phyloP scores from a whole-genome alignment of 805 yeast genomes.

The Metschnikowia gruessii region DNA sequence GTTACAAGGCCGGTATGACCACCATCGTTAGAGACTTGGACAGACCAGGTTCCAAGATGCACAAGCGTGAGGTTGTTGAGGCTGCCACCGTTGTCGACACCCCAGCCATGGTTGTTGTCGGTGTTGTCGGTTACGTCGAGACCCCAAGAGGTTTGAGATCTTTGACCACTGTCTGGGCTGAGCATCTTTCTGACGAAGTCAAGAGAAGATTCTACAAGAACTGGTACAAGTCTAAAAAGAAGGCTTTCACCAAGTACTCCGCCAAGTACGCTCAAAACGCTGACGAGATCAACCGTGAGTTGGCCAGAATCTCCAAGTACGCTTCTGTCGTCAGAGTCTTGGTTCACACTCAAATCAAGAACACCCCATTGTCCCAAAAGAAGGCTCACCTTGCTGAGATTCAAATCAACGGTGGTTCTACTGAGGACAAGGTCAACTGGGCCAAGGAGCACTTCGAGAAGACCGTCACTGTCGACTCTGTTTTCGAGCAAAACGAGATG shows the following conservation, averaged over 20 bases:
- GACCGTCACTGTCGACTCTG: slow-evolving; percentile 93
- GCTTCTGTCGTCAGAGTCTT: slow-evolving; percentile 97
- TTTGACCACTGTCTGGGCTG: slow-evolving; percentile 99
- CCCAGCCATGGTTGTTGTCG: slow-evolving; percentile 98
- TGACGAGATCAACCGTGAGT: slow-evolving; percentile 87
- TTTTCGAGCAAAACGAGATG: slow-evolving; percentile 98
- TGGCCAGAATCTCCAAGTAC: slow-evolving; percentile 98
- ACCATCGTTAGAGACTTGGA: slow-evolving; percentile 99
- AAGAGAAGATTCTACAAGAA: slow-evolving; percentile 99
- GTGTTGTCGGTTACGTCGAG: slow-evolving; percentile 99
- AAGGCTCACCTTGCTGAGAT: slow-evolving; percentile 99
- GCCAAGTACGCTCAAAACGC: slow-evolving; percentile 94
- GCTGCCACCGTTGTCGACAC: slow-evolving; percentile 99
- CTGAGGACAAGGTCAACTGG: slow-evolving; percentile 97
- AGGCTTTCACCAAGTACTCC: slow-evolving; percentile 99
- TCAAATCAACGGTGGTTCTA: slow-evolving; percentile 99
- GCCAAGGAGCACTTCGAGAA: slow-evolving; percentile 99
- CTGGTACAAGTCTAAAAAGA: slow-evolving; percentile 99
- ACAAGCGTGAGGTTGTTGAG: slow-evolving; percentile 99
- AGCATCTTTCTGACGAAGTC: slow-evolving; percentile 98
- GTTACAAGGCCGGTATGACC: slow-evolving; percentile 99
- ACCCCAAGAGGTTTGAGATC: slow-evolving; percentile 99
- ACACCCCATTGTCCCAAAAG: slow-evolving; percentile 99
- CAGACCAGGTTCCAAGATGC: slow-evolving; percentile 99
- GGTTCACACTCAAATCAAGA: slow-evolving; percentile 99